Conservation (phyloP, 1,284 basidiomycete genomes). For the Ceratobasidium sp. region DNA sequence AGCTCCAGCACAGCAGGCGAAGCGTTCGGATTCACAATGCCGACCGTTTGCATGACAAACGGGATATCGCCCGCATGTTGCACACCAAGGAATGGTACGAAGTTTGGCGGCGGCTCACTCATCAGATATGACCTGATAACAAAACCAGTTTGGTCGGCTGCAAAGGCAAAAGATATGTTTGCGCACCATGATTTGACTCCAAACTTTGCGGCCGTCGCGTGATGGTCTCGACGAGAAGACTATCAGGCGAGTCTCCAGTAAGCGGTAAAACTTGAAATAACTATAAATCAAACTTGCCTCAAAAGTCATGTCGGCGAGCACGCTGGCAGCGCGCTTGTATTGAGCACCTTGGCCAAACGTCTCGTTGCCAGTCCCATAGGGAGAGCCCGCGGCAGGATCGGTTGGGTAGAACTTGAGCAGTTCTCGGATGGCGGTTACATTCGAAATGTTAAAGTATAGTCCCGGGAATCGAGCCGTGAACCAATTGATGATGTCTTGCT, state of each 20-base stretch:
- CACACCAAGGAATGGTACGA: not conserved
- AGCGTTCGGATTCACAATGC: not conserved
- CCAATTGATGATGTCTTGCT: conserved; percentile 34
- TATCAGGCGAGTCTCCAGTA: not conserved
- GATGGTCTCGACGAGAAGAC: conserved; percentile 29
- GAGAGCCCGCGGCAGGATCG: conserved; percentile 29
- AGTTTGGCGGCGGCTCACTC: not conserved
- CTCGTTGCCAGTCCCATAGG: conserved; percentile 35
- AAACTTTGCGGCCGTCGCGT: conserved; percentile 19
- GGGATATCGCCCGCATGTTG: not conserved
- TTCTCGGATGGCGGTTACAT: not conserved
- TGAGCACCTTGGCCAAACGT: conserved; percentile 30
- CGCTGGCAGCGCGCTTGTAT: conserved; percentile 35
- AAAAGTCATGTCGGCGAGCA: conserved; percentile 35
- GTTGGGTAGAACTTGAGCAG: conserved; percentile 38
- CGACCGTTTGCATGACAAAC: conserved; percentile 14
- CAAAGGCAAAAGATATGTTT: not conserved
- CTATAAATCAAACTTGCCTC: not conserved
- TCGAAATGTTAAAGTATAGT: not conserved
- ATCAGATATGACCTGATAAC: conserved; percentile 21
- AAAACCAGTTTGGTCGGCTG: not conserved
- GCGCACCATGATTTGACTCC: conserved; percentile 35
- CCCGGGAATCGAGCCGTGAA: conserved; percentile 8
- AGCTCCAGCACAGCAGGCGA: conserved; percentile 16
- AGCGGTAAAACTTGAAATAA: not conserved